Conservation (phyloP, 129 eudicot genomes). For the Logfia minima region DNA sequence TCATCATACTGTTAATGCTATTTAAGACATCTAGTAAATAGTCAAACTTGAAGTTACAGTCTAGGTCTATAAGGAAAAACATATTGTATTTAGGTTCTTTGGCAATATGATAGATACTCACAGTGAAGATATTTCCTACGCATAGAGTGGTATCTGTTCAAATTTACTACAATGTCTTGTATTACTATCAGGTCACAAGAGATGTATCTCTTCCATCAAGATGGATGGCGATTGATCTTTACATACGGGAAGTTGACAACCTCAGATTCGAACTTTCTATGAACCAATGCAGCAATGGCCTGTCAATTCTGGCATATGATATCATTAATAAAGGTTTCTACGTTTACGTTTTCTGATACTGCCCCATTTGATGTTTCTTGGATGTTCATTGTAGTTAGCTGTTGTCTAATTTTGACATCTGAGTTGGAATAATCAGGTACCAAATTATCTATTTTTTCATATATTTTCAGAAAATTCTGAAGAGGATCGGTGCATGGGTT, state of each 20-base stretch:
- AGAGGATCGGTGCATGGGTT: conserved; percentile 52
- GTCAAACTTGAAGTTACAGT: background rate
- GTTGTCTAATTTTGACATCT: conserved; percentile 1
- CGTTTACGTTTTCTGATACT: background rate
- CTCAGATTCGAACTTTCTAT: conserved; percentile 95
- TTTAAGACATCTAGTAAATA: background rate
- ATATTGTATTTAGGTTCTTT: background rate
- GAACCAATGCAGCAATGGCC: conserved; percentile 64
- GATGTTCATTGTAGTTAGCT: background rate
- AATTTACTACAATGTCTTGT: background rate
- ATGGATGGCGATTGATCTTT: conserved; percentile 99
- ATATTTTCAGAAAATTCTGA: conserved; percentile 47
- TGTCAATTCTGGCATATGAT: conserved; percentile 64
- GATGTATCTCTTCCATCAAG: conserved; percentile 90
- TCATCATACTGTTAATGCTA: background rate
- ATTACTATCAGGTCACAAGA: conserved; percentile 69
- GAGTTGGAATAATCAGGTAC: conserved; percentile 4
- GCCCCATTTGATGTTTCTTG: conserved; percentile 7
- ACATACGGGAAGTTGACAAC: conserved; percentile 80
- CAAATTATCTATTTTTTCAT: background rate
- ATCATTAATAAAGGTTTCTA: conserved; percentile 57
- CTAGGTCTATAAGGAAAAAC: background rate
- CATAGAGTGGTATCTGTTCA: background rate
- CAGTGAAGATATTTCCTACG: background rate
- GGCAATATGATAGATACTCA: conserved; percentile 13